A percentile compares a stretch with the other conserved stretches of the same genome.
Evolutionary conservation across 768 basidiomycete genomes (phyloP).

Genomic region (Leccinum arenicola): DNA sequence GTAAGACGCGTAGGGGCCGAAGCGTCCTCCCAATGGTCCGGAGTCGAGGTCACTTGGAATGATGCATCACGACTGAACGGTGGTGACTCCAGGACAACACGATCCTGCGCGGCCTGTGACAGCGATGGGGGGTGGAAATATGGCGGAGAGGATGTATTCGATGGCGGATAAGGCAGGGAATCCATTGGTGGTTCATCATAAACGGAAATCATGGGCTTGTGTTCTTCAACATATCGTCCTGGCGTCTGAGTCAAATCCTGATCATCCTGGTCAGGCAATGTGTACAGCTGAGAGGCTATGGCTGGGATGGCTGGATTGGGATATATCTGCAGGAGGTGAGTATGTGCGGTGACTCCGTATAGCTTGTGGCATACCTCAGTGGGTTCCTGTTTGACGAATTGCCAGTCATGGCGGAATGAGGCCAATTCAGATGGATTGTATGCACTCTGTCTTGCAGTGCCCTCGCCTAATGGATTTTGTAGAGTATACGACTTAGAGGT

Average conservation of each 20-base stretch:
- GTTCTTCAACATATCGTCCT: slow-evolving; percentile 13
- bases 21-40: slow-evolving; percentile 25
- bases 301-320: slow-evolving; percentile 12
- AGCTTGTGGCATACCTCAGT: slow-evolving; percentile 20
- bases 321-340: slow-evolving; percentile 19
- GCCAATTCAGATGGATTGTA: background rate
- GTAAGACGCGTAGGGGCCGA: slow-evolving; percentile 4
- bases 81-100: slow-evolving; percentile 10
- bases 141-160: slow-evolving; percentile 16
- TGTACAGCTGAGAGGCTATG: slow-evolving; percentile 15
- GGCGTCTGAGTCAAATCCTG: background rate
- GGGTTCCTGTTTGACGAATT: slow-evolving; percentile 24
- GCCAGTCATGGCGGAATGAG: slow-evolving; percentile 18
- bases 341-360: background rate
- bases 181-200: slow-evolving; percentile 31
- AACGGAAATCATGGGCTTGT: slow-evolving; percentile 4
- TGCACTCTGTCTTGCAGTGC: background rate
- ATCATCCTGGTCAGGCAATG: slow-evolving; percentile 17
- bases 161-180: slow-evolving; percentile 30
- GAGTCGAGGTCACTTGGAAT: slow-evolving; percentile 3
- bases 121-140: slow-evolving; percentile 17
- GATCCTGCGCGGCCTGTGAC: slow-evolving; percentile 15
- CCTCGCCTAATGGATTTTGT: slow-evolving; percentile 27
- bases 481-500: slow-evolving; percentile 30
- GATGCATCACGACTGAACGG: slow-evolving; percentile 12